Conservation (phyloP, 805 yeast species). For the Wickerhamiella hasegawae region DNA sequence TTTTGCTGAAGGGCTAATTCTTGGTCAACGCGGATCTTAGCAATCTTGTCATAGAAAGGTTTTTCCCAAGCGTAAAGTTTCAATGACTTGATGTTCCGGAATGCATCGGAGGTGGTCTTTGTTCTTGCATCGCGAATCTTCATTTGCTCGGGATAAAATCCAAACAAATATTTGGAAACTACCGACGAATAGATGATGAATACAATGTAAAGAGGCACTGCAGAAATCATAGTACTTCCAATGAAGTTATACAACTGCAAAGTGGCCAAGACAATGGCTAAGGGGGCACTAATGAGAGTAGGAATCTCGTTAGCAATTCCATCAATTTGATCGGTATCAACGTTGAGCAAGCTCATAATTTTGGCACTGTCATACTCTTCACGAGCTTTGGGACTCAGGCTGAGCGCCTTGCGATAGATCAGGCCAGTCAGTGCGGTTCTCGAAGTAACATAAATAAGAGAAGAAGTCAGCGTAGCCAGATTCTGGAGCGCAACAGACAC, state of each 20-base stretch:
- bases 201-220: slow-evolving; percentile 55
- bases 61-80: slow-evolving; percentile 93
- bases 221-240: slow-evolving; percentile 85
- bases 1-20: slow-evolving; percentile 57
- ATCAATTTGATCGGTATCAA: slow-evolving; percentile 76
- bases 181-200: slow-evolving; percentile 65
- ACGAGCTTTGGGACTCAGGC: slow-evolving; percentile 48
- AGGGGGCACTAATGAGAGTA: slow-evolving; percentile 79
- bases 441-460: slow-evolving; percentile 8
- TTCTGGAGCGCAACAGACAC: slow-evolving; percentile 8
- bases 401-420: slow-evolving; percentile 54
- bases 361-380: slow-evolving; percentile 67
- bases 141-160: slow-evolving; percentile 68
- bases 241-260: slow-evolving; percentile 51
- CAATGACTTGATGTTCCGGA: slow-evolving; percentile 78
- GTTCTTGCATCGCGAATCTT: slow-evolving; percentile 78
- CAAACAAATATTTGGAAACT: slow-evolving; percentile 41
- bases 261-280: slow-evolving; percentile 63
- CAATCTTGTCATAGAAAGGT: slow-evolving; percentile 62
- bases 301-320: slow-evolving; percentile 61
- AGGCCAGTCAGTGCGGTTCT: slow-evolving; percentile 35
- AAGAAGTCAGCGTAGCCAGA: slow-evolving; percentile 7
- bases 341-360: slow-evolving; percentile 84
- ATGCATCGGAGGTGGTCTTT: slow-evolving; percentile 66
- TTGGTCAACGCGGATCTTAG: slow-evolving; percentile 58